Conservation (phyloP, 2,329 filamentous ascomycete species). For the Sphaerostilbella broomeana region DNA sequence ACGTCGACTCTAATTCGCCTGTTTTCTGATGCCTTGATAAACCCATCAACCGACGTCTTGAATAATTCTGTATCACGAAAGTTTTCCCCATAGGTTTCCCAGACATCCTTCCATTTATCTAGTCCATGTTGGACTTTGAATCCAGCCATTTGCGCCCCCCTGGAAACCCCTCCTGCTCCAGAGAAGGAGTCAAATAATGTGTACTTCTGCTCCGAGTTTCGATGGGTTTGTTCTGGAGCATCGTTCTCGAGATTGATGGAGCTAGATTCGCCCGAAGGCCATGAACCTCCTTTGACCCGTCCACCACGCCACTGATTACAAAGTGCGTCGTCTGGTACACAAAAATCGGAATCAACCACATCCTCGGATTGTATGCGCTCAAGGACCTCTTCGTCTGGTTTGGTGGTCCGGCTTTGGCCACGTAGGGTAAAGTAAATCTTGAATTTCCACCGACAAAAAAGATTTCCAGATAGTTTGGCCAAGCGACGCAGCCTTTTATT, state of each 20-base stretch:
- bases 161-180: constrained; percentile 64
- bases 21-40: constrained; percentile 33
- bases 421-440: constrained; percentile 20
- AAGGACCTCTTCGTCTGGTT: constrained; percentile 31
- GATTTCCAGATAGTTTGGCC: constrained; percentile 19
- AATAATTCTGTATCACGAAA: constrained; percentile 48
- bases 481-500: background rate
- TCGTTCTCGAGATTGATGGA: constrained; percentile 19
- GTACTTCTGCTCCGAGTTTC: constrained; percentile 41
- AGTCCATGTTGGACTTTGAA: constrained; percentile 55
- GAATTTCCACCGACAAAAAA: constrained; percentile 49
- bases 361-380: constrained; percentile 27
- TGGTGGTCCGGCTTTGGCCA: constrained; percentile 17
- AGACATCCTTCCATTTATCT: constrained; percentile 54
- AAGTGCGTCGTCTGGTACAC: constrained; percentile 24
- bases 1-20: constrained; percentile 51
- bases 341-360: constrained; percentile 24
- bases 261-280: constrained; percentile 18
- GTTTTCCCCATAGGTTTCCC: constrained; percentile 51
- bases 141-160: constrained; percentile 53
- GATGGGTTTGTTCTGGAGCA: background rate
- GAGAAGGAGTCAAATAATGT: constrained; percentile 67
- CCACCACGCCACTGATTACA: constrained; percentile 29
- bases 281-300: constrained; percentile 27
- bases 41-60: constrained; percentile 40